Percentiles rank a stretch among this genome's conserved stretches.
Evolutionary conservation across 805 yeast genomes (phyloP).

Genomic region (Brettanomyces naardenensis): DNA sequence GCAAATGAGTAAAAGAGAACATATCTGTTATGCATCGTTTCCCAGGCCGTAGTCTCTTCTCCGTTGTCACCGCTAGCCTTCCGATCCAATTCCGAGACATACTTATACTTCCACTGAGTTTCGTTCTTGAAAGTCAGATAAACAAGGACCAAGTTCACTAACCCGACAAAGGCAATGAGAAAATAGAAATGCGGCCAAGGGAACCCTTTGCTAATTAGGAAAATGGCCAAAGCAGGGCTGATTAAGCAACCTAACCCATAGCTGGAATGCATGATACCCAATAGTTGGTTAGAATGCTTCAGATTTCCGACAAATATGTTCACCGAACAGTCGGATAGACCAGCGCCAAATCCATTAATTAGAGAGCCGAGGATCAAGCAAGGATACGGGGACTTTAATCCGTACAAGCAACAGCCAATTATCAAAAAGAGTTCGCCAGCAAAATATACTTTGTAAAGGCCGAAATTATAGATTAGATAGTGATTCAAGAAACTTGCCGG

Average conservation of each 20-base stretch:
- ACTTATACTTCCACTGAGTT: constrained; percentile 36
- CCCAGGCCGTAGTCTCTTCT: constrained; percentile 12
- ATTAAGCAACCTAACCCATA: constrained; percentile 49
- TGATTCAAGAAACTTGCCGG: constrained; percentile 43
- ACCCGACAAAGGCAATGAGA: constrained; percentile 25
- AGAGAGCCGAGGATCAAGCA: constrained; percentile 32
- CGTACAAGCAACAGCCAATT: constrained; percentile 21
- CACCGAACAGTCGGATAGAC: constrained; percentile 47
- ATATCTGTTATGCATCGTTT: constrained; percentile 25
- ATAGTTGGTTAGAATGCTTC: constrained; percentile 38
- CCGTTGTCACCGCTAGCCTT: constrained; percentile 10
- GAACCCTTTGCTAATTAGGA: constrained; percentile 29
- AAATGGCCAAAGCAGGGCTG: constrained; percentile 39
- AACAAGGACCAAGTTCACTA: constrained; percentile 18
- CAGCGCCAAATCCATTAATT: constrained; percentile 47
- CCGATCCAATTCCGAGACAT: constrained; percentile 10
- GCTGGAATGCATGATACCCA: constrained; percentile 45
- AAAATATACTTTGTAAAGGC: constrained; percentile 40
- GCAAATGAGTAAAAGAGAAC: constrained; percentile 34
- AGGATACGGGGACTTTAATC: constrained; percentile 33
- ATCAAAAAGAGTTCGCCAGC: constrained; percentile 9
- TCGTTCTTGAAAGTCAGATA: constrained; percentile 31
- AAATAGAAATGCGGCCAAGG: constrained; percentile 40
- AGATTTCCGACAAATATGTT: constrained; percentile 45
- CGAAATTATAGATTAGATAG: constrained; percentile 32